Percentiles rank a stretch among this genome's conserved stretches.
phyloP scores from a whole-genome alignment of 2,329 filamentous ascomycete genomes.

The Plectosphaerella sp. region DNA sequence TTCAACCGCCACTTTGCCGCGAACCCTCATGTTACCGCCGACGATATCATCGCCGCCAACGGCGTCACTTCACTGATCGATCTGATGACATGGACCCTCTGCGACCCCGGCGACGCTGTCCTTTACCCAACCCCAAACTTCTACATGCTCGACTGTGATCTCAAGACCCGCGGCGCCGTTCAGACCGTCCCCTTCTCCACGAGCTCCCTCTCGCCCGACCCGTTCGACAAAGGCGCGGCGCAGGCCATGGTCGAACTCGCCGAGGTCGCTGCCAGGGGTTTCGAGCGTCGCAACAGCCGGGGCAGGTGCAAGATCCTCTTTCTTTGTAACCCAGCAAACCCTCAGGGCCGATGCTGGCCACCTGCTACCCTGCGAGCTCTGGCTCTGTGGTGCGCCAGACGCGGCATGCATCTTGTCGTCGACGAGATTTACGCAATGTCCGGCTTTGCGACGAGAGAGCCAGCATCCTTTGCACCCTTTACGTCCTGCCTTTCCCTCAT shows the following conservation, averaged over 20 bases:
- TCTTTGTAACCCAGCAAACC: constrained; percentile 5
- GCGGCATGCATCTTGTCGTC: constrained; percentile 2
- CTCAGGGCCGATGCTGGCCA: constrained; percentile 1
- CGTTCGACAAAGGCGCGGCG: not conserved
- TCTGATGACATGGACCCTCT: constrained; percentile 2
- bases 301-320: not conserved
- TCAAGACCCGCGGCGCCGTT: not conserved
- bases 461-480: not conserved
- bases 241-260: not conserved
- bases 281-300: not conserved
- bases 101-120: constrained; percentile 4
- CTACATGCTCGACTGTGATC: constrained; percentile 3
- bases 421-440: constrained; percentile 6
- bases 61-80: constrained; percentile 4
- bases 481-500: constrained; percentile 6
- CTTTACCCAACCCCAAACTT: constrained; percentile 3
- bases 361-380: not conserved
- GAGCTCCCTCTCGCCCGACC: not conserved
- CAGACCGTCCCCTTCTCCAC: not conserved
- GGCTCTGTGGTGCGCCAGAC: constrained; percentile 1
- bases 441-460: not conserved
- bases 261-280: not conserved
- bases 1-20: constrained; percentile 1
- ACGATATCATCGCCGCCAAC: constrained; percentile 1
- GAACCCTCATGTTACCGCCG: not conserved